Conservation (phyloP, 2,329 filamentous ascomycete species). For the Ceratocystis eucalypticola region DNA sequence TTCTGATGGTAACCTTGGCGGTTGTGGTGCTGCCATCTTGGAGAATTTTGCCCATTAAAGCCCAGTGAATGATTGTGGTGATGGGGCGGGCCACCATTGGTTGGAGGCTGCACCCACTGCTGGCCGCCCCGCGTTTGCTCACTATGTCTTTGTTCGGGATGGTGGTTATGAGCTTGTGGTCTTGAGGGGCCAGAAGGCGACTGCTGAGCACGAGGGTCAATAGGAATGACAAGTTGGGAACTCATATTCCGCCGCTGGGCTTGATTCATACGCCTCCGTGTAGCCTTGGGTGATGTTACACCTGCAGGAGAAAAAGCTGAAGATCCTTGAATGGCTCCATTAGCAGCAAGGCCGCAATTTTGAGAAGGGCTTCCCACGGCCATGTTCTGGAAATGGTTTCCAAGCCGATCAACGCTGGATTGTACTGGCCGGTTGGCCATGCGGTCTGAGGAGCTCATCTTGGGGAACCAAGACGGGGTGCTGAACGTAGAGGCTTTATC, state of each 20-base stretch:
- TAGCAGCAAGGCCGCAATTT: neutral
- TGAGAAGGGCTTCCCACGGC: neutral
- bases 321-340: neutral
- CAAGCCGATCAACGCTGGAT: neutral
- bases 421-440: neutral
- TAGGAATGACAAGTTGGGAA: conserved; percentile 42
- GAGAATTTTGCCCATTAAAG: neutral
- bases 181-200: neutral
- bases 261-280: conserved; percentile 41
- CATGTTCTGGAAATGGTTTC: conserved; percentile 8
- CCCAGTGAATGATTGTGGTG: neutral
- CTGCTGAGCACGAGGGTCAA: conserved; percentile 33
- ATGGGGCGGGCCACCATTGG: neutral
- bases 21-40: neutral
- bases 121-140: neutral
- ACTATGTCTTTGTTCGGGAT: neutral
- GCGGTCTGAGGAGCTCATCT: neutral
- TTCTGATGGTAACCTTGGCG: neutral
- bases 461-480: neutral
- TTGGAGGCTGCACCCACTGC: neutral
- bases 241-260: conserved; percentile 51
- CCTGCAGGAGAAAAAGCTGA: neutral
- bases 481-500: neutral
- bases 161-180: neutral
- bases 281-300: conserved; percentile 4